A percentile compares a stretch with the other conserved stretches of the same genome.
Evolutionary conservation across 352 stramenopile genomes (phyloP).

Genomic region (Plasmopara halstedii): DNA sequence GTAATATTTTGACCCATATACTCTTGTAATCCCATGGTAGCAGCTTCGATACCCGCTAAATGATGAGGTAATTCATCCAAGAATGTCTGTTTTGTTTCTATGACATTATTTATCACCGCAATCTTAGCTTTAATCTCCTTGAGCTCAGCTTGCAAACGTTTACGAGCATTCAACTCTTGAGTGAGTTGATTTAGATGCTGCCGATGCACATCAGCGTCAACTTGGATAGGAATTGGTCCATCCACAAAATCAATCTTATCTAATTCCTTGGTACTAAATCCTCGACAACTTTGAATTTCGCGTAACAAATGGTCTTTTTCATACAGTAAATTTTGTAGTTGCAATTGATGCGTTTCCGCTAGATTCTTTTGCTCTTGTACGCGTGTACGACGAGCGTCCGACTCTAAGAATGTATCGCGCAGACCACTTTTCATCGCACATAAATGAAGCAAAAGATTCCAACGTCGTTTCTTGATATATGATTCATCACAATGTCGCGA

Average conservation of each 20-base stretch:
- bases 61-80: slow-evolving; percentile 43
- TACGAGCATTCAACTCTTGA: slow-evolving; percentile 48
- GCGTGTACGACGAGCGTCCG: slow-evolving; percentile 51
- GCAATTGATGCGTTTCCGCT: slow-evolving; percentile 63
- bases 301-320: slow-evolving; percentile 76
- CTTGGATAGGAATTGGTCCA: slow-evolving; percentile 43
- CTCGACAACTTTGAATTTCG: slow-evolving; percentile 64
- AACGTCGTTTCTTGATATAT: slow-evolving; percentile 41
- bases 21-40: slow-evolving; percentile 47
- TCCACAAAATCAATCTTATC: slow-evolving; percentile 68
- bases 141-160: slow-evolving; percentile 48
- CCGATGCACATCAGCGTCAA: slow-evolving; percentile 42
- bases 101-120: slow-evolving; percentile 41
- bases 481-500: slow-evolving; percentile 23
- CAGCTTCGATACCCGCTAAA: slow-evolving; percentile 45
- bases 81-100: slow-evolving; percentile 53
- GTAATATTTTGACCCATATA: slow-evolving; percentile 52
- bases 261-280: slow-evolving; percentile 73
- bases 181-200: slow-evolving; percentile 64
- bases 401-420: slow-evolving; percentile 60
- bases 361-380: slow-evolving; percentile 72
- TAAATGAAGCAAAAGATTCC: slow-evolving; percentile 49
- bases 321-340: slow-evolving; percentile 78
- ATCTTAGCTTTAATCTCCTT: slow-evolving; percentile 60
- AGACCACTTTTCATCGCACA: slow-evolving; percentile 43